These are phyloP conservation scores for Artemisia tridentata DNA, from an alignment of 129 eudicot genomes.

Conservation along the genomic window DNA sequence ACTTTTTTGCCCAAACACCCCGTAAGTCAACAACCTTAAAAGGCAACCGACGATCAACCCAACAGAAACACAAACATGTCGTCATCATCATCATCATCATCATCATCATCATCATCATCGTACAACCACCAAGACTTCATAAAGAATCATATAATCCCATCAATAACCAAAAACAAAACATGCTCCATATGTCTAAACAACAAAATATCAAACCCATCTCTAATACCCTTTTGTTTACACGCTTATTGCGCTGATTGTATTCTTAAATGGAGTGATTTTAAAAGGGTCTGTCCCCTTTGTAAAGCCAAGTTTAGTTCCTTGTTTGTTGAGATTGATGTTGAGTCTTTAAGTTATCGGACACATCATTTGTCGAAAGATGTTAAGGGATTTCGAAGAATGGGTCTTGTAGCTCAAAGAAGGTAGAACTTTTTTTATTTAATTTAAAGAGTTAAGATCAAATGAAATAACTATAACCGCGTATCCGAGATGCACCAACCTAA, in stretches of 20 bases:
- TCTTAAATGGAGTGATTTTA: slow-evolving; percentile 55
- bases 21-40: neutral
- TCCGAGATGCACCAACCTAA: too few species aligned
- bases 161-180: slow-evolving; percentile 33
- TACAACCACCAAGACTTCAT: slow-evolving; percentile 16
- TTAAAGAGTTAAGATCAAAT: neutral
- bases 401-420: slow-evolving; percentile 30
- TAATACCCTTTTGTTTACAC: slow-evolving; percentile 56
- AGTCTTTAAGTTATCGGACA: slow-evolving; percentile 33
- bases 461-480: too few species aligned
- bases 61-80: neutral
- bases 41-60: neutral
- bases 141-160: slow-evolving; percentile 28
- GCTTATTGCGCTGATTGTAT: slow-evolving; percentile 66
- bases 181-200: slow-evolving; percentile 57
- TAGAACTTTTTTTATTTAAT: neutral
- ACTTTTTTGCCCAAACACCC: too few species aligned
- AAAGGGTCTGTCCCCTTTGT: slow-evolving; percentile 74
- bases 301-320: slow-evolving; percentile 46
- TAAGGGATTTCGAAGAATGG: slow-evolving; percentile 26
- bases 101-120: slow-evolving; percentile 27
- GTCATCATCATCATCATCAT: too few species aligned
- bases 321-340: slow-evolving; percentile 36
- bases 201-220: slow-evolving; percentile 39
- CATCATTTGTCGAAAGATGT: slow-evolving; percentile 29